Base-by-base conservation (phyloP, 805 yeast genomes). In the Maudiozyma bulderi region DNA sequence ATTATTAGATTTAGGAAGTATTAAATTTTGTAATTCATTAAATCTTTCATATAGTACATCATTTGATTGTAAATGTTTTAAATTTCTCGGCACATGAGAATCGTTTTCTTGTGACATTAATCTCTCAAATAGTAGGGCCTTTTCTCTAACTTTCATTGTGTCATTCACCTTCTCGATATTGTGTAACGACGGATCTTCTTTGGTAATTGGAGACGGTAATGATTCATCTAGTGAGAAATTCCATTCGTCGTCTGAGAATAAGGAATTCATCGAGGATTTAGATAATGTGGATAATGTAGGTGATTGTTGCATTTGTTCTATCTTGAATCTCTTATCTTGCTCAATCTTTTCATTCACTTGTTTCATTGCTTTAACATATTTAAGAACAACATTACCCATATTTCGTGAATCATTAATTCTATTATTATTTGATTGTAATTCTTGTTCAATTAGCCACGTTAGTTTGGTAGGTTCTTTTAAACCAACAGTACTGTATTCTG, bases 101-200 rank as follows among this genome's bases (percentile, higher is more conserved):
- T 43, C 47, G 7, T 39, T 37, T 13, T 47, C 52, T 10, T 50
- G 26, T 9, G 52, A 47, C 14, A 58, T 54, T 32, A 64, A 49
- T 43, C 56, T 62, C 45, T 65, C 69, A 48, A 62, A 65, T 31
- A 65, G 45, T 29, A 57, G 54, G 1, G 64, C 61, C 46, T 64
- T 65, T 40, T 65, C 68, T 37, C 56, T 63, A 14, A 65, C 69
- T 45, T 59, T 63, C 13, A 53, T 61, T 1, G 69, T 62, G 26
- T 54, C 52, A 50, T 65, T 61, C 34, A 65, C 49, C 39, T 58
- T 56, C 35, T 48, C 53, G 13, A 64, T 50, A 10, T 62, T 57
- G 30, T 58, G 59, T 8, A 20, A 26, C 37, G 43, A 32, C 20
- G 47, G 32, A 7, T 48, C 43, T 35, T 42, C 44, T 26, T 44